Percentiles rank a stretch among this genome's conserved stretches.
These are phyloP conservation scores for Penicillium roqueforti DNA, from an alignment of 495 filamentous ascomycete species.

Conservation along the genomic window DNA sequence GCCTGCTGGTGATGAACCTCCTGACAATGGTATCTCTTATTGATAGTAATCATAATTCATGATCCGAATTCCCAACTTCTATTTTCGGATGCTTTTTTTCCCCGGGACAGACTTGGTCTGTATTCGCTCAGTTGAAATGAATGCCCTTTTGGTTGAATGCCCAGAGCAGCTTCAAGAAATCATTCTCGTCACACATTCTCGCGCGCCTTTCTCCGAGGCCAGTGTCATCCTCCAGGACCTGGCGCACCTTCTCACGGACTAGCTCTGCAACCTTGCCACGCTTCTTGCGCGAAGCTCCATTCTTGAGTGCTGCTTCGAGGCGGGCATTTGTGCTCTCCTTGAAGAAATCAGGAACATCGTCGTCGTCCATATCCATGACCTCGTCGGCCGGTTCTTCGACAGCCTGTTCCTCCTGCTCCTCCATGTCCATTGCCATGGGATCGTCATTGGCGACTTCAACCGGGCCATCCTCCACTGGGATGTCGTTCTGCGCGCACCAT, in stretches of 20 bases:
- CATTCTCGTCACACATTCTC: slow-evolving; percentile 82
- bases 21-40: slow-evolving; percentile 41
- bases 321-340: slow-evolving; percentile 56
- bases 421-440: slow-evolving; percentile 43
- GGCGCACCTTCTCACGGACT: slow-evolving; percentile 76
- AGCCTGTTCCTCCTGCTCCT: slow-evolving; percentile 24
- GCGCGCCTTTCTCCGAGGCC: slow-evolving; percentile 74
- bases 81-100: slow-evolving; percentile 7
- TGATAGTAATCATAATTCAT: slow-evolving; percentile 40
- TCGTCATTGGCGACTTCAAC: slow-evolving; percentile 40
- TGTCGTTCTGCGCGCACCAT: slow-evolving; percentile 80
- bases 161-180: slow-evolving; percentile 73
- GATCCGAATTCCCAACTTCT: slow-evolving; percentile 17
- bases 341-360: slow-evolving; percentile 73
- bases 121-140: slow-evolving; percentile 70
- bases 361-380: slow-evolving; percentile 53
- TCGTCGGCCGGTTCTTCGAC: slow-evolving; percentile 43
- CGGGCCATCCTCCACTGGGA: slow-evolving; percentile 69
- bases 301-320: slow-evolving; percentile 38
- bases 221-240: slow-evolving; percentile 72
- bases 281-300: slow-evolving; percentile 55
- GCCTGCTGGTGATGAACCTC: slow-evolving; percentile 39
- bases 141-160: slow-evolving; percentile 88
- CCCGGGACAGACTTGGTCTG: slow-evolving; percentile 6
- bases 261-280: slow-evolving; percentile 73